A percentile compares a stretch with the other conserved stretches of the same genome.
Conservation (phyloP, 495 filamentous ascomycete genomes). For the Penicilliopsis zonata region DNA sequence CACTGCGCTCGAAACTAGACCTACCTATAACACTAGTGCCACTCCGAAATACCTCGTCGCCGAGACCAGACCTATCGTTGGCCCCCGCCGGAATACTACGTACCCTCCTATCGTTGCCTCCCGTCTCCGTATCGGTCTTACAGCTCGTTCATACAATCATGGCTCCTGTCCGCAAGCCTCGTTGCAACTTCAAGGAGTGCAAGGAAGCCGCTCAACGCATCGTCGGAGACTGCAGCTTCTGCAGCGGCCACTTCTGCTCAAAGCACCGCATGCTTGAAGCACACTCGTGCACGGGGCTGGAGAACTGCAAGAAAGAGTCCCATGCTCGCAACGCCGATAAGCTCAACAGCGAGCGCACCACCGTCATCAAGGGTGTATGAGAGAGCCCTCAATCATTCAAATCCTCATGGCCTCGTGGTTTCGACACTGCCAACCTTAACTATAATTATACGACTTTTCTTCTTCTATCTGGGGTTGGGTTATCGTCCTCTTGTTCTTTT, state of each 20-base stretch:
- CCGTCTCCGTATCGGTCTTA: too few relatives aligned
- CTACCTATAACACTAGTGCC: too few relatives aligned
- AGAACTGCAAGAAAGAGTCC: slow-evolving; percentile 93
- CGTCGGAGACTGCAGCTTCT: slow-evolving; percentile 93
- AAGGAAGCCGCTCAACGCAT: slow-evolving; percentile 75
- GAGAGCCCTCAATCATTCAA: slow-evolving; percentile 1
- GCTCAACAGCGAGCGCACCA: slow-evolving; percentile 79
- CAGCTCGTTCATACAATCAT: too few relatives aligned
- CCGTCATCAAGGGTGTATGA: slow-evolving; percentile 53
- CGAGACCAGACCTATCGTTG: too few relatives aligned
- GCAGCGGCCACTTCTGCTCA: slow-evolving; percentile 83
- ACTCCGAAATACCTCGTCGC: too few relatives aligned
- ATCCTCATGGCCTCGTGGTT: too few relatives aligned
- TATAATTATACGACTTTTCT: too few relatives aligned
- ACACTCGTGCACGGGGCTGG: slow-evolving; percentile 85
- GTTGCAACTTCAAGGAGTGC: slow-evolving; percentile 84
- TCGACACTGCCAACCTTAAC: too few relatives aligned
- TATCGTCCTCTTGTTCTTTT: background rate
- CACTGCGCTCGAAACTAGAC: too few relatives aligned
- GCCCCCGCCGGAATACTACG: too few relatives aligned
- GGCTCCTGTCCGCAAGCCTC: slow-evolving; percentile 63
- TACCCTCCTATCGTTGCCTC: too few relatives aligned
- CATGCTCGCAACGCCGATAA: slow-evolving; percentile 87
- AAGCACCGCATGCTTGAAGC: slow-evolving; percentile 88
- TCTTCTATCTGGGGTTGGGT: slow-evolving; percentile 2